These are phyloP conservation scores for Calonectria pteridis DNA, from an alignment of 2,329 filamentous ascomycete genomes.

Conservation along the genomic window DNA sequence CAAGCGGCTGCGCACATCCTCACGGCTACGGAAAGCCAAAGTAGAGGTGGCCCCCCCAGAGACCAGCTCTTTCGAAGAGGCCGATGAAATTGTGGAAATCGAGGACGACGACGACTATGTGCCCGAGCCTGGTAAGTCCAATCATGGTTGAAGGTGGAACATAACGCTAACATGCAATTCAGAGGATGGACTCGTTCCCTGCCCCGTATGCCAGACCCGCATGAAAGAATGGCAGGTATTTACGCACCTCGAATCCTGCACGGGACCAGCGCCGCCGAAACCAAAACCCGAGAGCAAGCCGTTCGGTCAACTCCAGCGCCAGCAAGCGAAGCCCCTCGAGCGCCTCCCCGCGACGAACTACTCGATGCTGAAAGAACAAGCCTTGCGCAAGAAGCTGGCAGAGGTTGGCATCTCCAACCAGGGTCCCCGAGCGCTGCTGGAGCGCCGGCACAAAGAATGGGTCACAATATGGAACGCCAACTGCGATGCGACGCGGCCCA, in stretches of 20 bases:
- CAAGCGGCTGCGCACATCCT: constrained; percentile 68
- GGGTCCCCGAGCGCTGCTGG: constrained; percentile 77
- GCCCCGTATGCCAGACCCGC: constrained; percentile 82
- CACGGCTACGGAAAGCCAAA: constrained; percentile 59
- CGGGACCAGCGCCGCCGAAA: constrained; percentile 50
- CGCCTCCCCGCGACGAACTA: constrained; percentile 87
- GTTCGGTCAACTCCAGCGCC: constrained; percentile 38
- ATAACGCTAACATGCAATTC: constrained; percentile 30
- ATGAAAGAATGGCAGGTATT: constrained; percentile 88
- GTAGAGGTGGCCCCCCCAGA: constrained; percentile 48
- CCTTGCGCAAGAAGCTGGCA: constrained; percentile 82
- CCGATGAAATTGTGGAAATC: constrained; percentile 39
- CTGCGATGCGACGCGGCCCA: constrained; percentile 84
- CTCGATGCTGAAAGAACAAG: constrained; percentile 83
- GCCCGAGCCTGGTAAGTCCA: constrained; percentile 43
- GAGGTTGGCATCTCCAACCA: constrained; percentile 82
- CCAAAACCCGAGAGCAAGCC: constrained; percentile 24
- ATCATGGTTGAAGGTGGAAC: background rate
- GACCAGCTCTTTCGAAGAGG: constrained; percentile 28
- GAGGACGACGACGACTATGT: constrained; percentile 48
- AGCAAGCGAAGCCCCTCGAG: constrained; percentile 61
- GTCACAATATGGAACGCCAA: constrained; percentile 97
- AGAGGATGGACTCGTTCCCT: constrained; percentile 84
- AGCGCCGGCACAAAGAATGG: constrained; percentile 91
- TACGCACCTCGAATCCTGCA: constrained; percentile 80